Evolutionary conservation across 1,284 basidiomycete species (phyloP).

Genomic region (Heterobasidion occidentale): DNA sequence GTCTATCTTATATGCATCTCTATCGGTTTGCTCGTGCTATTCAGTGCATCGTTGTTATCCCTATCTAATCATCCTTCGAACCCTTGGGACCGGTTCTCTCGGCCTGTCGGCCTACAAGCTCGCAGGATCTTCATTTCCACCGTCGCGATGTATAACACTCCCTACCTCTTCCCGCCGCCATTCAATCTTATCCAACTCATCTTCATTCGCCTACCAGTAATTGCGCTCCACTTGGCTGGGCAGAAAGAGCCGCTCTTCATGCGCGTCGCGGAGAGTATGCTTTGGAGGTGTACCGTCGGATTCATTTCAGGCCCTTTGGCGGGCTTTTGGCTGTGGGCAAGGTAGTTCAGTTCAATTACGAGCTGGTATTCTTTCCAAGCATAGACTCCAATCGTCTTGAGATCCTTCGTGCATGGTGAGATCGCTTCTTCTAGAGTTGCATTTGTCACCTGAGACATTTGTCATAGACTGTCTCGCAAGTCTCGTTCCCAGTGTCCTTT

Average conservation of each 20-base stretch:
- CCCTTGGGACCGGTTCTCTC: conserved; percentile 43
- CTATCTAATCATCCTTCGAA: conserved; percentile 3
- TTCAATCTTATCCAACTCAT: conserved; percentile 35
- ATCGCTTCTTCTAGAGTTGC: neutral
- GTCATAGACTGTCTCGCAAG: too few relatives aligned
- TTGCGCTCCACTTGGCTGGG: conserved; percentile 13
- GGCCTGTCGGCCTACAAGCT: conserved; percentile 33
- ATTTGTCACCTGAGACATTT: neutral
- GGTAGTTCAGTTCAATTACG: neutral
- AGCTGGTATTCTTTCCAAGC: neutral
- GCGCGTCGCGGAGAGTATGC: conserved; percentile 18
- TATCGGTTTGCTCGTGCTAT: conserved; percentile 23
- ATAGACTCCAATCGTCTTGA: neutral
- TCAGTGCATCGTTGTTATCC: conserved; percentile 18
- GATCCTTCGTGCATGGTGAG: neutral
- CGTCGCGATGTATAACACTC: conserved; percentile 29
- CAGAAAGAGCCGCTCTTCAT: conserved; percentile 6
- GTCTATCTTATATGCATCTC: conserved; percentile 25
- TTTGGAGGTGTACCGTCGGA: conserved; percentile 39
- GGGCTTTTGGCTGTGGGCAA: conserved; percentile 20
- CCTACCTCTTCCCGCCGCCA: conserved; percentile 40
- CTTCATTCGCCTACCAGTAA: conserved; percentile 16
- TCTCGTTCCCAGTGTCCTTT: too few relatives aligned
- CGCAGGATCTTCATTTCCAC: conserved; percentile 32
- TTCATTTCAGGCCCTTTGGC: conserved; percentile 26